A percentile compares a stretch with the other conserved stretches of the same genome.
phyloP scores from a whole-genome alignment of 202 grass and related monocot species.

The Schoenoplectus triqueter region DNA sequence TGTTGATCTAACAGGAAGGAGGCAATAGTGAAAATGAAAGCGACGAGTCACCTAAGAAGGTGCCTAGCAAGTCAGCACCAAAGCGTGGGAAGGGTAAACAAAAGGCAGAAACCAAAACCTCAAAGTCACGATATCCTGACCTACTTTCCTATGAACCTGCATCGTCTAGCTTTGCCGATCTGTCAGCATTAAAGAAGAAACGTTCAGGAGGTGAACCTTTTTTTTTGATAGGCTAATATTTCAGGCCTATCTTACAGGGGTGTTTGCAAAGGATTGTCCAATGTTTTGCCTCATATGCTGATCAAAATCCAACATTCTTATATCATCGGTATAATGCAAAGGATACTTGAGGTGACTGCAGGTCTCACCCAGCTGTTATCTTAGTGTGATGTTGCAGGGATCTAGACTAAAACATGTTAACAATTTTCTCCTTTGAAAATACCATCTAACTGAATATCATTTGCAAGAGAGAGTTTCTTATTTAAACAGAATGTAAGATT shows the following conservation, averaged over 20 bases:
- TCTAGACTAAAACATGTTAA: not conserved
- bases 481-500: slow-evolving; percentile 10
- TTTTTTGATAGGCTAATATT: slow-evolving; percentile 25
- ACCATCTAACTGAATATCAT: slow-evolving; percentile 5
- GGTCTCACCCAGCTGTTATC: slow-evolving; percentile 2
- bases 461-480: not conserved
- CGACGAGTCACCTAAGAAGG: slow-evolving; percentile 61
- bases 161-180: slow-evolving; percentile 80
- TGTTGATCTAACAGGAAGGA: slow-evolving; percentile 68
- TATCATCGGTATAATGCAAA: not conserved
- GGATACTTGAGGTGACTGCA: slow-evolving; percentile 4
- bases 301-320: not conserved
- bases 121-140: slow-evolving; percentile 73
- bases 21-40: slow-evolving; percentile 87
- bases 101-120: slow-evolving; percentile 58
- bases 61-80: slow-evolving; percentile 56
- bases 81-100: slow-evolving; percentile 81
- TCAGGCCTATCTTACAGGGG: slow-evolving; percentile 5
- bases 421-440: slow-evolving; percentile 18
- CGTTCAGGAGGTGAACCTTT: slow-evolving; percentile 70
- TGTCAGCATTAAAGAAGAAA: slow-evolving; percentile 93
- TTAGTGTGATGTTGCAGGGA: slow-evolving; percentile 7
- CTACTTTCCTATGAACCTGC: slow-evolving; percentile 67
- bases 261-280: not conserved
- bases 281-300: slow-evolving; percentile 1